Base-by-base conservation (phyloP, 2,329 filamentous ascomycete species). In the Cadophora gregata region DNA sequence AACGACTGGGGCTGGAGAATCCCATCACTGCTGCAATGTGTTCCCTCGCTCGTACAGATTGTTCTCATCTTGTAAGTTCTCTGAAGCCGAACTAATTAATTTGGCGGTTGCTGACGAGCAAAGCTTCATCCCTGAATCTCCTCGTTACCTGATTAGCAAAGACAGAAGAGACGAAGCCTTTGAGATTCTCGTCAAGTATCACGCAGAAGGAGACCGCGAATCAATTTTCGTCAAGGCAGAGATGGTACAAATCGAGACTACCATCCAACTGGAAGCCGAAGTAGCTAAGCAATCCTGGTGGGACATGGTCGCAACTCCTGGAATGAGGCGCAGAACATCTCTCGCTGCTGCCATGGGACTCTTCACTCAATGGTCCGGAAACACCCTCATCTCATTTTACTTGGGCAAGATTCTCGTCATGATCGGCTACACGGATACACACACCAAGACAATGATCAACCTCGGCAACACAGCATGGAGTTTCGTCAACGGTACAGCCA, bases 141-240 rank as follows among this genome's bases (percentile, higher is more conserved):
- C 86, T 7, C 77, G 86, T 61, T 88, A 84, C 82, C 77, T 87
- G 14, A 85, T 86, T 68, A 82, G 82, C 64, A 83, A 86, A 63
- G 84, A 86, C 66, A 83, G 84, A 25, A 80, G 83, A n/a, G 85
- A 88, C n/a, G 81, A 89, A 69, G 86, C 86, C 0, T 78, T 84
- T 21, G 78, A 81, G 8, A 83, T 86, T 6, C 81, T 92, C 63
- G 81, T 65, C 36, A 72, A 72, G 33, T 84, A 83, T 71, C 82
- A 85, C 68, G 84, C 84, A n/a, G 85, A 86, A 70, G 85, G 84
- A 3, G 80, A 86, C 62, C 73, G 74, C 9, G 75, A 80, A 33
- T 86, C 84, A 0, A 77, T 82, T 14, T 81, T 88, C 14, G 85
- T 88, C 27, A 81, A 82, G 61, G 85, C 85, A 5, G 88, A 90